phyloP scores from a whole-genome alignment of 768 basidiomycete species.

The Guyanaporus albipodus region DNA sequence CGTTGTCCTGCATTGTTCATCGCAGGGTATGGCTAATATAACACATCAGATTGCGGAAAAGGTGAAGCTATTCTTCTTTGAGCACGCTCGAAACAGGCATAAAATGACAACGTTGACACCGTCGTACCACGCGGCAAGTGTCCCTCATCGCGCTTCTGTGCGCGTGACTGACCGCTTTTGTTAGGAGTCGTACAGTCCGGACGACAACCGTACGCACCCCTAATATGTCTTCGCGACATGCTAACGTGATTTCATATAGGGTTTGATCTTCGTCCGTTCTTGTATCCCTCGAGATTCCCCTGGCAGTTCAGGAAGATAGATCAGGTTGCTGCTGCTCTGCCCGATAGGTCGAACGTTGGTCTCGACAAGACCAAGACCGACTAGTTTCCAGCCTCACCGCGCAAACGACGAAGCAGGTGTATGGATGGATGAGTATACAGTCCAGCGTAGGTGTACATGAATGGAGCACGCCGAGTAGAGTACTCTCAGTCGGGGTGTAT shows the following conservation, averaged over 20 bases:
- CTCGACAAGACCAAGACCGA: slow-evolving; percentile 48
- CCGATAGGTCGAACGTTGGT: slow-evolving; percentile 55
- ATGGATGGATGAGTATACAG: slow-evolving; percentile 9
- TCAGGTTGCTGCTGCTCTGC: slow-evolving; percentile 69
- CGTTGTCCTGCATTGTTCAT: too few relatives aligned
- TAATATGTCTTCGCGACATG: too few relatives aligned
- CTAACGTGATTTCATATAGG: slow-evolving; percentile 43
- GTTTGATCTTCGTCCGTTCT: slow-evolving; percentile 93
- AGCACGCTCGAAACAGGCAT: slow-evolving; percentile 93
- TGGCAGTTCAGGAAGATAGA: slow-evolving; percentile 99
- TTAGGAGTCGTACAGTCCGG: slow-evolving; percentile 94
- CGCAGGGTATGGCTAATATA: too few relatives aligned
- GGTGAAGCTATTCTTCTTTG: slow-evolving; percentile 96
- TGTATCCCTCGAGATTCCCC: slow-evolving; percentile 91
- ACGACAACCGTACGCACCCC: slow-evolving; percentile 77
- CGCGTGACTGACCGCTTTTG: neutral
- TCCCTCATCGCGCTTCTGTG: too few relatives aligned
- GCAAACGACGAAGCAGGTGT: neutral
- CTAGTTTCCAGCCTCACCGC: slow-evolving; percentile 19
- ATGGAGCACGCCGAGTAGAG: slow-evolving; percentile 8
- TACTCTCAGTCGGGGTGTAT: too few relatives aligned
- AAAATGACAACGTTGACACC: slow-evolving; percentile 99
- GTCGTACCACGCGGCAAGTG: slow-evolving; percentile 84
- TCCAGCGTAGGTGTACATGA: slow-evolving; percentile 1
- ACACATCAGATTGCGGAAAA: slow-evolving; percentile 87